phyloP scores from a whole-genome alignment of 208 protist genomes.

The Trypanosoma scelopori region DNA sequence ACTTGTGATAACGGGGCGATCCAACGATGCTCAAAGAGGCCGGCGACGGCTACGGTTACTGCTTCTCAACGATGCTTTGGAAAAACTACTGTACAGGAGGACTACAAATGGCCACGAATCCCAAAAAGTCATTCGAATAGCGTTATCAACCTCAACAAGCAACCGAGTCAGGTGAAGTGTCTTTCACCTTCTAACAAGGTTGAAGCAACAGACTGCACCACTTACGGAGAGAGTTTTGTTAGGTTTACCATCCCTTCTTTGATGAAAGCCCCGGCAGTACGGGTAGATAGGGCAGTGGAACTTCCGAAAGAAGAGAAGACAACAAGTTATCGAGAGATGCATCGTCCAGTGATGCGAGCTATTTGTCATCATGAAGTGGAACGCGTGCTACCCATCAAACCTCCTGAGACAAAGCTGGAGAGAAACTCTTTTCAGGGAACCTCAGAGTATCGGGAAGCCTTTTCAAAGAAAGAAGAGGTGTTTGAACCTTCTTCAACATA shows the following conservation, averaged over 20 bases:
- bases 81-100: constrained; percentile 19
- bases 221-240: constrained; percentile 13
- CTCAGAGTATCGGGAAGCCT: constrained; percentile 12
- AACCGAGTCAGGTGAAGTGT: constrained; percentile 15
- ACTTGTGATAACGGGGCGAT: neutral
- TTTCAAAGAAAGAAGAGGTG: constrained; percentile 2
- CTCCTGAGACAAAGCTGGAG: neutral
- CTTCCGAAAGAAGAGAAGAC: neutral
- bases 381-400: constrained; percentile 1
- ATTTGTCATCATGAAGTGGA: constrained; percentile 7
- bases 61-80: neutral
- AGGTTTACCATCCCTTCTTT: neutral
- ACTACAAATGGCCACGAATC: constrained; percentile 15
- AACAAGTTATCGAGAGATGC: constrained; percentile 23
- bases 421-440: neutral
- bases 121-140: neutral
- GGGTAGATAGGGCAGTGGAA: neutral
- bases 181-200: neutral
- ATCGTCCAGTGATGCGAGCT: constrained; percentile 4
- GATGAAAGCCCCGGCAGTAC: neutral
- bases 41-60: neutral
- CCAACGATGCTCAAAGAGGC: neutral
- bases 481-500: neutral
- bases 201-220: constrained; percentile 2
- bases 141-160: constrained; percentile 9